Evolutionary conservation across 2,329 filamentous ascomycete species (phyloP).

Genomic region (Cyclaneusma minus): DNA sequence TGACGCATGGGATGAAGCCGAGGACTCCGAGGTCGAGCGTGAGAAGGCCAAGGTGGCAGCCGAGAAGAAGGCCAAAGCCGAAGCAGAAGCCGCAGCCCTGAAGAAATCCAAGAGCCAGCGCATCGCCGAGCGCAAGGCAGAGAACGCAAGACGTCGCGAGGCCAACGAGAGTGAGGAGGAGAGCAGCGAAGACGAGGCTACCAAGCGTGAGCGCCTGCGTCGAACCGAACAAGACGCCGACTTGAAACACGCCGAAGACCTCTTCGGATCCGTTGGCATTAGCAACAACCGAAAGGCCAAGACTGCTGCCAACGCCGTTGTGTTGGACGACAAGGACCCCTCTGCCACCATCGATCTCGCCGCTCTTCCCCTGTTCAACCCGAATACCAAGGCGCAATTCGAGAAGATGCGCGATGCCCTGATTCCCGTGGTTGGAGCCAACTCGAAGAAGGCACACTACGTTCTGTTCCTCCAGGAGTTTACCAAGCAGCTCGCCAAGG

Average conservation of each 20-base stretch:
- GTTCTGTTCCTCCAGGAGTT: conserved; percentile 83
- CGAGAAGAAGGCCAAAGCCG: conserved; percentile 77
- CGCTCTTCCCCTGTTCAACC: conserved; percentile 73
- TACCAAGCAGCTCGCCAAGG: conserved; percentile 70
- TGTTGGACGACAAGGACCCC: conserved; percentile 59
- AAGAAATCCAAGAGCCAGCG: conserved; percentile 85
- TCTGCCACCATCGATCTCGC: conserved; percentile 69
- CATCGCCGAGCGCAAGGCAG: conserved; percentile 61
- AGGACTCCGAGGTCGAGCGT: conserved; percentile 92
- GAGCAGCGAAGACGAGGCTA: conserved; percentile 58
- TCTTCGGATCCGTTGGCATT: conserved; percentile 66
- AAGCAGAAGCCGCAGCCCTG: conserved; percentile 71
- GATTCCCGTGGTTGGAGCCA: conserved; percentile 58
- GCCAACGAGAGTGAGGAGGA: conserved; percentile 39
- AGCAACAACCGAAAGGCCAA: conserved; percentile 50
- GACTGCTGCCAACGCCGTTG: conserved; percentile 46
- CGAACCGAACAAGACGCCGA: conserved; percentile 77
- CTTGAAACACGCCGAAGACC: conserved; percentile 75
- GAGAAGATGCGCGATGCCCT: conserved; percentile 62
- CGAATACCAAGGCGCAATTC: conserved; percentile 76
- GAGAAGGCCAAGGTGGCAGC: conserved; percentile 84
- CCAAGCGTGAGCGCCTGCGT: conserved; percentile 58
- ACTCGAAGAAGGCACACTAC: conserved; percentile 83
- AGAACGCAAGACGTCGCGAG: conserved; percentile 35
- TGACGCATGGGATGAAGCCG: conserved; percentile 92